phyloP scores from a whole-genome alignment of 2,329 filamentous ascomycete genomes.

The Aureobasidium sp. region DNA sequence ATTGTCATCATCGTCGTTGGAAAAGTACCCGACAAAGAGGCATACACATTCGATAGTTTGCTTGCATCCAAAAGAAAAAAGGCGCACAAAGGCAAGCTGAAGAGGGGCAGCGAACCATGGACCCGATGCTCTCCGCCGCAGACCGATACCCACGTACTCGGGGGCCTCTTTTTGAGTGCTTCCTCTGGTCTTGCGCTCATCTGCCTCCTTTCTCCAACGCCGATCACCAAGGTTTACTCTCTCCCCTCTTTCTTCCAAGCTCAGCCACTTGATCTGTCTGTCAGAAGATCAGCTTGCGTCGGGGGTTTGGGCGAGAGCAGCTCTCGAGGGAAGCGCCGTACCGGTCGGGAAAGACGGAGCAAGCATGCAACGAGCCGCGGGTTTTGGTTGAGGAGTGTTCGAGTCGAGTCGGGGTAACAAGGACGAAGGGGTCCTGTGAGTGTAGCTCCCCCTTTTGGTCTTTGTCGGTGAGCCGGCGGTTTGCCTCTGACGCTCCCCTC shows the following conservation, averaged over 20 bases:
- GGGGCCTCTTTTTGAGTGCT: neutral
- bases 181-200: neutral
- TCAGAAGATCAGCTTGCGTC: neutral
- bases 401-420: neutral
- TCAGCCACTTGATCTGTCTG: neutral
- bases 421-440: neutral
- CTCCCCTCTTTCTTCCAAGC: neutral
- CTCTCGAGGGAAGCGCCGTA: neutral
- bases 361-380: conserved; percentile 4
- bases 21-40: neutral
- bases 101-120: neutral
- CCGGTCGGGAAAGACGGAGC: neutral
- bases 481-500: neutral
- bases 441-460: neutral
- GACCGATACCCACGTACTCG: neutral
- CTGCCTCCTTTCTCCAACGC: neutral
- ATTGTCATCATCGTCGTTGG: neutral
- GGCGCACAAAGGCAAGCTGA: neutral
- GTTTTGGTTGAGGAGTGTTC: conserved; percentile 2
- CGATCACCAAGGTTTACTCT: neutral
- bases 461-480: neutral
- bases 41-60: neutral
- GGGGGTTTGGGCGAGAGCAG: neutral
- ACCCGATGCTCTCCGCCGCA: conserved; percentile 5
- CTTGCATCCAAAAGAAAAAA: neutral